Evolutionary conservation across 495 filamentous ascomycete genomes (phyloP).

Genomic region (Achaetomiella virescens): DNA sequence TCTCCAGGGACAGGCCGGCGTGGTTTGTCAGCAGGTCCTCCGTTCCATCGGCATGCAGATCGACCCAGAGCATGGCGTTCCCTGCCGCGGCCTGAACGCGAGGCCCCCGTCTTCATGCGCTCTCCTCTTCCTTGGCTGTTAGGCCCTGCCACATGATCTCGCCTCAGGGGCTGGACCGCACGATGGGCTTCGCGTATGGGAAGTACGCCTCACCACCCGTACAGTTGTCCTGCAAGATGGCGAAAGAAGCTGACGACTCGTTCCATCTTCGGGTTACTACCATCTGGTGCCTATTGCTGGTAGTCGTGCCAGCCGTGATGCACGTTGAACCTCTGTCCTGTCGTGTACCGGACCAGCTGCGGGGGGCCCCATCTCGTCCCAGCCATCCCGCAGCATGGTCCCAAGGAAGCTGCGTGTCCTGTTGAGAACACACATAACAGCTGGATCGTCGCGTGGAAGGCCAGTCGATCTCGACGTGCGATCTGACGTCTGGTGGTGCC

Average conservation of each 20-base stretch:
- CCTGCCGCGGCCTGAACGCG: constrained; percentile 46
- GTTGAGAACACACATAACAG: constrained; percentile 38
- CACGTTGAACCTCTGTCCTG: constrained; percentile 40
- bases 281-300: constrained; percentile 22
- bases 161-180: constrained; percentile 13
- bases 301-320: constrained; percentile 45
- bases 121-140: constrained; percentile 24
- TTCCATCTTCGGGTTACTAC: constrained; percentile 33
- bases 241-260: constrained; percentile 44
- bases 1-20: constrained; percentile 43
- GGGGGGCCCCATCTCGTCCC: constrained; percentile 45
- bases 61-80: constrained; percentile 51
- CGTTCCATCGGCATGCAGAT: constrained; percentile 42
- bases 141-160: constrained; percentile 20
- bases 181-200: constrained; percentile 33
- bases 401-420: constrained; percentile 40
- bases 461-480: constrained; percentile 42
- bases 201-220: constrained; percentile 44
- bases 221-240: constrained; percentile 38
- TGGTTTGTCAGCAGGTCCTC: constrained; percentile 44
- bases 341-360: constrained; percentile 44
- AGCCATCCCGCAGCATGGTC: constrained; percentile 37
- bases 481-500: constrained; percentile 29
- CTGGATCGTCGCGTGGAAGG: constrained; percentile 35
- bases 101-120: constrained; percentile 45